A percentile compares a stretch with the other conserved stretches of the same genome.
Evolutionary conservation across 768 basidiomycete genomes (phyloP).

Genomic region (Hypholoma sublateritium): DNA sequence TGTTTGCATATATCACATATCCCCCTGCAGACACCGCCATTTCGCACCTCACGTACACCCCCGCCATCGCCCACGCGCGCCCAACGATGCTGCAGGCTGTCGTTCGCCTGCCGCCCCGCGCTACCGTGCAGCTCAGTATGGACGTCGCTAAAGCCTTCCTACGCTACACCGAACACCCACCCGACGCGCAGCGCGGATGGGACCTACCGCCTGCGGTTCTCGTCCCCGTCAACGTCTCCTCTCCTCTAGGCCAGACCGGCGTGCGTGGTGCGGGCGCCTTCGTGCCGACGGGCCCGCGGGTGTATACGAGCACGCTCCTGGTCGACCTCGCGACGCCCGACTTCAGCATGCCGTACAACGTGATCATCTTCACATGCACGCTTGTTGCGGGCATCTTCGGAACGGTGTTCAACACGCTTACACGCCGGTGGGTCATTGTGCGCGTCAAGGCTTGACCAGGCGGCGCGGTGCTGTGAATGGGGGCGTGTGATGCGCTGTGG

Average conservation of each 20-base stretch:
- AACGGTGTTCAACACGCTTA: constrained; percentile 84
- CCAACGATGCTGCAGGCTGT: constrained; percentile 78
- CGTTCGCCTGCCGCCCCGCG: constrained; percentile 67
- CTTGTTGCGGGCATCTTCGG: constrained; percentile 93
- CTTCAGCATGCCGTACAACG: constrained; percentile 99
- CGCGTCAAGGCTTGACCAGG: constrained; percentile 17
- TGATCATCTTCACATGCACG: constrained; percentile 94
- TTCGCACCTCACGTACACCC: constrained; percentile 62
- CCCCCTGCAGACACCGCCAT: constrained; percentile 56
- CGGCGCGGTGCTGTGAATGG: background rate
- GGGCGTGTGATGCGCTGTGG: too few species aligned
- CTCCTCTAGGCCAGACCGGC: constrained; percentile 8
- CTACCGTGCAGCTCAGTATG: constrained; percentile 63
- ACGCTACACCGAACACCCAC: constrained; percentile 93
- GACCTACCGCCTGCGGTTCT: constrained; percentile 88
- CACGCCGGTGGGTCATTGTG: constrained; percentile 73
- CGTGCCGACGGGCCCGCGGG: constrained; percentile 29
- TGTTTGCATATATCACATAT: background rate
- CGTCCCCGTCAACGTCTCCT: constrained; percentile 32
- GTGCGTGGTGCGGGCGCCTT: constrained; percentile 5
- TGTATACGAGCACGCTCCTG: constrained; percentile 82
- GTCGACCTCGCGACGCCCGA: constrained; percentile 97
- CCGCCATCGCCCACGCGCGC: constrained; percentile 64
- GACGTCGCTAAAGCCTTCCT: constrained; percentile 84
- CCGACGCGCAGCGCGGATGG: constrained; percentile 94